phyloP scores from a whole-genome alignment of 176 grass and related monocot species.

The Aechmea fasciata region DNA sequence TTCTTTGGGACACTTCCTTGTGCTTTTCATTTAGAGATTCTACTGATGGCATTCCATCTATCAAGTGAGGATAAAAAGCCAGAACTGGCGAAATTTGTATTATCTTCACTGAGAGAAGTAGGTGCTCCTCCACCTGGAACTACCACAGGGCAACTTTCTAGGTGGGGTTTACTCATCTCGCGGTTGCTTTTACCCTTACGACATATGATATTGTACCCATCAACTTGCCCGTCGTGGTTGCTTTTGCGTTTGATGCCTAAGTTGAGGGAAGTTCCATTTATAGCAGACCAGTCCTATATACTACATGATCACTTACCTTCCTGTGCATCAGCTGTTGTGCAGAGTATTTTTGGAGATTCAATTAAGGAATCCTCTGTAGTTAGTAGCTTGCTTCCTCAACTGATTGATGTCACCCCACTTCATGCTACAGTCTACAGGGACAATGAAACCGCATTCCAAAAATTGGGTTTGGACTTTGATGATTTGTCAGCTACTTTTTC shows the following conservation, averaged over 20 bases:
- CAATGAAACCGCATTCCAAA: constrained; percentile 29
- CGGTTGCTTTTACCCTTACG: constrained; percentile 57
- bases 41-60: constrained; percentile 80
- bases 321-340: constrained; percentile 44
- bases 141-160: constrained; percentile 44
- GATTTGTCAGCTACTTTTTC: constrained; percentile 42
- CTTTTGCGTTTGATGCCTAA: constrained; percentile 67
- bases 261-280: constrained; percentile 55
- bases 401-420: constrained; percentile 70
- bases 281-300: constrained; percentile 28
- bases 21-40: constrained; percentile 84
- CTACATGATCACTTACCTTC: constrained; percentile 55
- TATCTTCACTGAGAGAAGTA: constrained; percentile 55
- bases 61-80: constrained; percentile 47
- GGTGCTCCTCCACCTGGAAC: constrained; percentile 29
- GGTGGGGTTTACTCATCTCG: constrained; percentile 81
- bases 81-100: constrained; percentile 37
- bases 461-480: constrained; percentile 41
- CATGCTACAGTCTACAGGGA: constrained; percentile 35
- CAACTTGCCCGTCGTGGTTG: constrained; percentile 71
- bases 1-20: constrained; percentile 55
- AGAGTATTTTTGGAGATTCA: constrained; percentile 41
- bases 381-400: constrained; percentile 47
- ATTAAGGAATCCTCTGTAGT: constrained; percentile 37
- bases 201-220: constrained; percentile 76